A percentile compares a stretch with the other conserved stretches of the same genome.
Conservation (phyloP, 495 filamentous ascomycete genomes). For the Xylaria palmicola region DNA sequence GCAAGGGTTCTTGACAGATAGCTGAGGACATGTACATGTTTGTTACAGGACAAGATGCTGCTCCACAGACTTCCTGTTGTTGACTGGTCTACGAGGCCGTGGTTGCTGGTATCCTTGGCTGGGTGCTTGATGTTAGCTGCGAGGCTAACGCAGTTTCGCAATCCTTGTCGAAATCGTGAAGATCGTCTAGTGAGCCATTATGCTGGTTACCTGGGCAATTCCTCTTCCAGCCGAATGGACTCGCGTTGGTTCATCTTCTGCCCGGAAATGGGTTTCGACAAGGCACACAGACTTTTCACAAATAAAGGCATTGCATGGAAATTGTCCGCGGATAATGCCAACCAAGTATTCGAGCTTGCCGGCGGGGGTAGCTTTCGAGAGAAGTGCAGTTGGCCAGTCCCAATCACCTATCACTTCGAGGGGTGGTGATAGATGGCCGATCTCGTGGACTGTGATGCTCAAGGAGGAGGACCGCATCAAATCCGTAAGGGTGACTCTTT, state of each 20-base stretch:
- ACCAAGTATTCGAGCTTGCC: neutral
- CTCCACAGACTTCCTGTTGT: neutral
- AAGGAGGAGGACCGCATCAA: neutral
- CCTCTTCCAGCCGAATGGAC: neutral
- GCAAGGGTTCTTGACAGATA: neutral
- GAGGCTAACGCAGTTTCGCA: conserved; percentile 28
- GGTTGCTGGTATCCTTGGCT: conserved; percentile 12
- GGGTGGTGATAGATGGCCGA: neutral
- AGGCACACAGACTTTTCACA: neutral
- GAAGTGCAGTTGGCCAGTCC: neutral
- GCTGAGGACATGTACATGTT: conserved; percentile 3
- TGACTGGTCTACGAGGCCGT: conserved; percentile 17
- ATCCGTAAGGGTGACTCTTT: neutral
- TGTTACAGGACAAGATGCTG: conserved; percentile 2
- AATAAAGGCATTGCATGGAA: conserved; percentile 4
- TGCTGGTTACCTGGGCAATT: conserved; percentile 12
- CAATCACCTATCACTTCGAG: neutral
- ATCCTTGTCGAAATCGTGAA: conserved; percentile 29
- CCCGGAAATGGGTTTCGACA: neutral
- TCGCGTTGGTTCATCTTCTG: neutral
- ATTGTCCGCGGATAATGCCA: conserved; percentile 1
- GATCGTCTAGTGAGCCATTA: conserved; percentile 23
- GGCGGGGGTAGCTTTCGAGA: neutral
- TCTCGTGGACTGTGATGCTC: neutral
- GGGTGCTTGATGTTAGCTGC: conserved; percentile 17